A percentile compares a stretch with the other conserved stretches of the same genome.
Conservation (phyloP, 805 yeast species). For the Zygotorulaspora chibaensis region DNA sequence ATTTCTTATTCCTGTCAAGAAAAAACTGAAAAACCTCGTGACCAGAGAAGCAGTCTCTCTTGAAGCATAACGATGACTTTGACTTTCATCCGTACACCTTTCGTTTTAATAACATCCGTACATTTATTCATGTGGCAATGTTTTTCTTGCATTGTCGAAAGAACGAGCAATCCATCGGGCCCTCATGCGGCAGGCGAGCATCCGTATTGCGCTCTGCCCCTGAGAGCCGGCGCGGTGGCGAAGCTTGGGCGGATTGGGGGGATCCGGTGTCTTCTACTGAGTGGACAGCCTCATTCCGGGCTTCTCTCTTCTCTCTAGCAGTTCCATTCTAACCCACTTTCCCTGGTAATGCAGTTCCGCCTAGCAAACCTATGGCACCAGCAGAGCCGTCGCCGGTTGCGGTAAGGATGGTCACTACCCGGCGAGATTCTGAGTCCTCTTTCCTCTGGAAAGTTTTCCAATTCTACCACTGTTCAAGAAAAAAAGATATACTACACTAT, state of each 20-base stretch:
- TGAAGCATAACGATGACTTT: no score
- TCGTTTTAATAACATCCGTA: not conserved
- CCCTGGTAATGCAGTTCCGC: no score
- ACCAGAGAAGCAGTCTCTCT: not conserved
- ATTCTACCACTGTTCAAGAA: not conserved
- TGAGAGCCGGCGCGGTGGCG: no score
- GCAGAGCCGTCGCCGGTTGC: not conserved
- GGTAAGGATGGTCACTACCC: not conserved
- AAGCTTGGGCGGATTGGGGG: no score
- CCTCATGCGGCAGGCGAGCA: no score
- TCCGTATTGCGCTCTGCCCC: no score
- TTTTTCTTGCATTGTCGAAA: not conserved
- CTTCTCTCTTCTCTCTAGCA: no score
- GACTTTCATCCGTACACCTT: constrained; percentile 5
- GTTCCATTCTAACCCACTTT: no score
- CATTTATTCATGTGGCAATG: not conserved
- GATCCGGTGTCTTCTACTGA: no score
- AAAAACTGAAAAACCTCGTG: not conserved
- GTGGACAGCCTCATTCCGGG: no score
- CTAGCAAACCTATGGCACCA: not conserved
- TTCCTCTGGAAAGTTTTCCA: not conserved
- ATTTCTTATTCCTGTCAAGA: not conserved
- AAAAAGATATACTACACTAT: not conserved
- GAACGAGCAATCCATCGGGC: no score
- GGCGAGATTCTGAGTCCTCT: not conserved